A percentile compares a stretch with the other conserved stretches of the same genome.
These are phyloP conservation scores for Peronosclerospora sorghi DNA, from an alignment of 352 stramenopile species.

Conservation along the genomic window DNA sequence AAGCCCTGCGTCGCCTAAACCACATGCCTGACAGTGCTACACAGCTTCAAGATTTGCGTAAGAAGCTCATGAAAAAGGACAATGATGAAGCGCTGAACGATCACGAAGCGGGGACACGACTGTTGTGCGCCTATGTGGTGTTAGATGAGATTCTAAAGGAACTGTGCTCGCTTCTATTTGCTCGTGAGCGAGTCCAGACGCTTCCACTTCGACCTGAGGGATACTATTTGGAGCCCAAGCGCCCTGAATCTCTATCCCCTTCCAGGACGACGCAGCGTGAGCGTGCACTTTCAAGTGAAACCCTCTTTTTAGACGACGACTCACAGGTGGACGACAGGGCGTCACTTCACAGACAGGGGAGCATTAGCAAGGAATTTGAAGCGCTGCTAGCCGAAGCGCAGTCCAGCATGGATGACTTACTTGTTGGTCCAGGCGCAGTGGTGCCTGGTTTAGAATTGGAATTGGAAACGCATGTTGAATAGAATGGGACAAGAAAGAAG, in stretches of 20 bases:
- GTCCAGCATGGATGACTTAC: conserved; percentile 52
- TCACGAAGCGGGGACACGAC: conserved; percentile 47
- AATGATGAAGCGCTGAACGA: conserved; percentile 51
- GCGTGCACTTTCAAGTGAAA: conserved; percentile 26
- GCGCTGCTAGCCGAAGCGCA: conserved; percentile 54
- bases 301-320: conserved; percentile 32
- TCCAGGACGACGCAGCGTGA: conserved; percentile 13
- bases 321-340: conserved; percentile 20
- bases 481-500: conserved; percentile 9
- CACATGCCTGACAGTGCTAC: conserved; percentile 39
- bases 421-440: conserved; percentile 14
- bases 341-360: conserved; percentile 21
- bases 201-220: conserved; percentile 73
- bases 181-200: conserved; percentile 54
- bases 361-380: conserved; percentile 61
- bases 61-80: conserved; percentile 54
- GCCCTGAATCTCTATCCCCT: conserved; percentile 16
- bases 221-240: conserved; percentile 73
- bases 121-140: conserved; percentile 68
- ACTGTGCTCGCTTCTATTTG: conserved; percentile 71
- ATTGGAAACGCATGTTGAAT: conserved; percentile 23
- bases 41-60: conserved; percentile 40
- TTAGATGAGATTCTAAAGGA: conserved; percentile 82
- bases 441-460: conserved; percentile 11
- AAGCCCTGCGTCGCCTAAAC: conserved; percentile 49